Conservation (phyloP, 2,329 filamentous ascomycete genomes). For the Dothideomycetes sp. region DNA sequence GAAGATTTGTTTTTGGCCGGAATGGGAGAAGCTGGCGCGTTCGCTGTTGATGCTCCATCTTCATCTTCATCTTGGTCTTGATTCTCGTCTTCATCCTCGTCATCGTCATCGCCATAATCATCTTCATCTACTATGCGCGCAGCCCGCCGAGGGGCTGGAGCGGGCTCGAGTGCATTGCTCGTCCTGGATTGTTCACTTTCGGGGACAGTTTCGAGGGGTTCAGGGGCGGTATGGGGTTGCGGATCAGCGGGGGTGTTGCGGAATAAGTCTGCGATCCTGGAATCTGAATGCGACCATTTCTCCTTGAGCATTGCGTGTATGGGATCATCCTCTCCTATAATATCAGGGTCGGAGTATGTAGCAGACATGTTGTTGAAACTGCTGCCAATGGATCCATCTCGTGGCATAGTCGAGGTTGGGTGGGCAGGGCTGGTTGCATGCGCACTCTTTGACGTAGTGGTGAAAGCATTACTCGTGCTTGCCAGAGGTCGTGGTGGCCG, state of each 20-base stretch:
- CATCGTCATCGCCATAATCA: slow-evolving; percentile 76
- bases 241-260: slow-evolving; percentile 23
- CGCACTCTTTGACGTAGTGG: neutral
- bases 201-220: slow-evolving; percentile 1
- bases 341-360: slow-evolving; percentile 15
- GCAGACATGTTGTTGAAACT: slow-evolving; percentile 14
- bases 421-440: slow-evolving; percentile 19
- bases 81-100: slow-evolving; percentile 43
- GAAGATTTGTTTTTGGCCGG: neutral
- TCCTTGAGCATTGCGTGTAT: slow-evolving; percentile 55
- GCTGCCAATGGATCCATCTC: slow-evolving; percentile 28
- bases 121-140: slow-evolving; percentile 66
- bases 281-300: slow-evolving; percentile 66
- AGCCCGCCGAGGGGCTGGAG: slow-evolving; percentile 53
- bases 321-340: slow-evolving; percentile 34
- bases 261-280: slow-evolving; percentile 68
- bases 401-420: slow-evolving; percentile 33
- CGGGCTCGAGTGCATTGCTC: slow-evolving; percentile 4
- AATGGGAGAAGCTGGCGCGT: neutral
- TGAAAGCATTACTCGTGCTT: neutral
- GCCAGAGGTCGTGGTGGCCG: neutral
- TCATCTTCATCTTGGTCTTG: too few species aligned
- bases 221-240: neutral
- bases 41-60: slow-evolving; percentile 23
- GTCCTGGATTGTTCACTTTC: too few species aligned